A percentile compares a stretch with the other conserved stretches of the same genome.
Conservation (phyloP, 169 alveolate genomes). For the Plasmodium chabaudi region DNA sequence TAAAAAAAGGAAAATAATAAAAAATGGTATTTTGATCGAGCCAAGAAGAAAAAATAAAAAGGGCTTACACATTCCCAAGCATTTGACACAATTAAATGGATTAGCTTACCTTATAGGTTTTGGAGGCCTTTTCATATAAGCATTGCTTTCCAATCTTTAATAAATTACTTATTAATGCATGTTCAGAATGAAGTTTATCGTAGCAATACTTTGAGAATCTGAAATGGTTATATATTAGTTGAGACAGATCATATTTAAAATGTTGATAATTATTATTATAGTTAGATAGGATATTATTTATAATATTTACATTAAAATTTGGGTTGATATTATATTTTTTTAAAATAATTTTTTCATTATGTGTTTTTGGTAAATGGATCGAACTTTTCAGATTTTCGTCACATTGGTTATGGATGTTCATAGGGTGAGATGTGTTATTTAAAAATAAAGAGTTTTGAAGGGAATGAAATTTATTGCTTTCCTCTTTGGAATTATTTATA, state of each 20-base stretch:
- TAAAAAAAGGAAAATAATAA: constrained; percentile 9
- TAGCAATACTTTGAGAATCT: constrained; percentile 4
- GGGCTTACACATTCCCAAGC: not conserved
- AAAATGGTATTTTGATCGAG: no score
- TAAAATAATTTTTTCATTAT: constrained; percentile 15
- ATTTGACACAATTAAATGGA: not conserved
- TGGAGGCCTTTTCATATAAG: constrained; percentile 20
- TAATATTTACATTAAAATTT: constrained; percentile 18
- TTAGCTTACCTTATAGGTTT: constrained; percentile 27
- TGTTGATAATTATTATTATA: constrained; percentile 53
- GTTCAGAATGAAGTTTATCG: constrained; percentile 2
- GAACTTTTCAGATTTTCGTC: not conserved
- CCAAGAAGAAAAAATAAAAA: not conserved
- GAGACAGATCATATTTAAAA: constrained; percentile 50
- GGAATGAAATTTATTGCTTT: not conserved
- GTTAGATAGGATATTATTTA: constrained; percentile 28
- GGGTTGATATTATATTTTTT: constrained; percentile 47
- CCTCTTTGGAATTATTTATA: no score
- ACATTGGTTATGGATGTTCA: not conserved
- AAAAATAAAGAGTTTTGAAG: constrained; percentile 3
- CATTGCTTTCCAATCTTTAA: constrained; percentile 43
- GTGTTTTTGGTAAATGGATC: not conserved
- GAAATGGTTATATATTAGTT: constrained; percentile 35
- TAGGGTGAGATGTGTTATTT: not conserved
- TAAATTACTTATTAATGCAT: constrained; percentile 13